Percentiles rank a stretch among this genome's conserved stretches.
Conservation (phyloP, 345 rosid species). For the Brassica nigra region DNA sequence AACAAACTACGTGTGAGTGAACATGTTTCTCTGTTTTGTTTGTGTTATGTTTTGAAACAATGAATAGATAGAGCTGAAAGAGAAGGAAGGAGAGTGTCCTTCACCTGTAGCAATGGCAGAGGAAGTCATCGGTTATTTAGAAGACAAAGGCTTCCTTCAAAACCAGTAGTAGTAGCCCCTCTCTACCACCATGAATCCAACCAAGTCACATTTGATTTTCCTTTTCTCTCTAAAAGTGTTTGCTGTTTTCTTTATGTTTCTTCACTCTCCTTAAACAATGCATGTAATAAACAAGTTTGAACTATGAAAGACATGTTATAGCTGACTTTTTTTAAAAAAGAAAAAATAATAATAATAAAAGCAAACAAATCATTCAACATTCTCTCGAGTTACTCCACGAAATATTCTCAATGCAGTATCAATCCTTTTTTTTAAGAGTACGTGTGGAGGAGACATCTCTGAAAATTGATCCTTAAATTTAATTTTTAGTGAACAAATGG, state of each 20-base stretch:
- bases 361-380: not conserved
- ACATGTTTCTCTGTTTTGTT: not conserved
- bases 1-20: not conserved
- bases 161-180: conserved; percentile 34
- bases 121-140: conserved; percentile 67
- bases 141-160: conserved; percentile 71
- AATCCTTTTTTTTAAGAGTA: not conserved
- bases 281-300: not conserved
- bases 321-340: not conserved
- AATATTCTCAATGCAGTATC: not conserved
- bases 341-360: not conserved
- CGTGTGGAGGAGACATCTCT: not conserved
- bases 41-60: not conserved
- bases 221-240: not conserved
- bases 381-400: not conserved
- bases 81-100: conserved; percentile 71
- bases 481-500: not conserved
- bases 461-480: not conserved
- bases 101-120: conserved; percentile 72
- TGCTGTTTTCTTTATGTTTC: not conserved
- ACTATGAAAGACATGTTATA: not conserved
- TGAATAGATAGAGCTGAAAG: conserved; percentile 66
- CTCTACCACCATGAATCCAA: conserved; percentile 21
- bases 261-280: not conserved
- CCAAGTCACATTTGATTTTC: conserved; percentile 5